Conservation (phyloP, 2,329 filamentous ascomycete genomes). For the Phialophora tarda region DNA sequence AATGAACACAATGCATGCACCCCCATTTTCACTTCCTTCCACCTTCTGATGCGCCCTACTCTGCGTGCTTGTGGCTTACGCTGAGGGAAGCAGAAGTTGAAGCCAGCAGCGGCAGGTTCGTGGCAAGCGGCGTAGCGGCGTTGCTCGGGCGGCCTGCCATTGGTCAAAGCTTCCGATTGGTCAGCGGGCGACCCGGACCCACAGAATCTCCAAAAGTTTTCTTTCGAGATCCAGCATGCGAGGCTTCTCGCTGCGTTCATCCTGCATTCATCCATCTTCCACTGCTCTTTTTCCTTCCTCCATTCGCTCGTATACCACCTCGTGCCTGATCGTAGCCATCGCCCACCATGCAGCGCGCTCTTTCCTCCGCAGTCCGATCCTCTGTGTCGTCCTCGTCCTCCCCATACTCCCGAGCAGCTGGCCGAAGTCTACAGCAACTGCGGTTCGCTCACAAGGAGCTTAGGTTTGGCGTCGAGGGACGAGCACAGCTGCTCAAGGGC, state of each 20-base stretch:
- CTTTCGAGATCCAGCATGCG: constrained; percentile 35
- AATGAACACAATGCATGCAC: neutral
- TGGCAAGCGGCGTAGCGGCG: neutral
- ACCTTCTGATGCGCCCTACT: neutral
- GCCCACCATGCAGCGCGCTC: constrained; percentile 89
- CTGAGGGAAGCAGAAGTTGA: neutral
- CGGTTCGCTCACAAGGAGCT: constrained; percentile 89
- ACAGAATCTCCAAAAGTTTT: constrained; percentile 39
- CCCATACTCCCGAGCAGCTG: constrained; percentile 61
- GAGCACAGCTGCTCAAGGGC: constrained; percentile 86
- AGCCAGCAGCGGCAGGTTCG: neutral
- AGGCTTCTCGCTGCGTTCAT: constrained; percentile 40
- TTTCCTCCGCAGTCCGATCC: constrained; percentile 79
- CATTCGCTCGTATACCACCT: constrained; percentile 37
- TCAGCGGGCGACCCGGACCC: neutral
- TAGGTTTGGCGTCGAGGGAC: constrained; percentile 95
- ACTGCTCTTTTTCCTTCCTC: constrained; percentile 33
- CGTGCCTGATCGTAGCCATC: constrained; percentile 38
- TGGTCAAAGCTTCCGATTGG: neutral
- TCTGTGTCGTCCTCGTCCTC: constrained; percentile 72
- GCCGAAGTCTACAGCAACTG: constrained; percentile 80
- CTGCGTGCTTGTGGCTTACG: neutral
- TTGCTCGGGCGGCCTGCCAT: constrained; percentile 1
- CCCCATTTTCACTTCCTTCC: neutral
- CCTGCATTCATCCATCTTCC: constrained; percentile 43